Base-by-base conservation (phyloP, 345 rosid species). In the Syzygium grande region DNA sequence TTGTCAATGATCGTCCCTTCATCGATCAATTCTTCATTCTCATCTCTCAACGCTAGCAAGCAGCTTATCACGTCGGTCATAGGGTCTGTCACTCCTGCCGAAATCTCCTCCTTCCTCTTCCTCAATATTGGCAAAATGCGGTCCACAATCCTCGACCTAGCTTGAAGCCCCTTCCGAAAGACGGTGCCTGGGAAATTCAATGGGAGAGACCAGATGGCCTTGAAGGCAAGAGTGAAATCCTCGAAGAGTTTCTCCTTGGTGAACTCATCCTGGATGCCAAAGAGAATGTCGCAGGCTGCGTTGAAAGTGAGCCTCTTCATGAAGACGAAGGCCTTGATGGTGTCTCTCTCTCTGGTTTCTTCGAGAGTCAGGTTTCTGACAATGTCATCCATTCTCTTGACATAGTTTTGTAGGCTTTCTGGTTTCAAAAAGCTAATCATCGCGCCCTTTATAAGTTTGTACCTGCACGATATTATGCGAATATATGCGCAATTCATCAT, bases 361-460 rank as follows among this genome's bases (percentile, higher is more conserved):
- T 22, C 6, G 34, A 52, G 29, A 52, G 84, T 27, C 16, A 34
- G 65, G 38, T 41, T n/a, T 58, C 38, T 61, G 27, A 87, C 79
- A 9, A 34, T 61, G 52, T 38, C 63, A 17, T 87, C 86, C 89
- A 87, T 84, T 15, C 25, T 52, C 12, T 46, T 73, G 49, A 65
- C 46, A 58, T 59, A 52, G 61, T 87, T 84, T 14, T 61, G 52
- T 9, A 87, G 54, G 83, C 84, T 87, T 46, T 87, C 84, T 41
- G 89, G 89, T 27, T 84, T 87, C n/a, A 87, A 23, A 84, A 84
- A 87, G 86, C 29, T 63, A 80, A 63, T 11, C 83, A 87, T 30
- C 17, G 86, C 46, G 19, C 34, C 84, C 84, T 68, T 87, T 30
- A 87, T 59, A 7, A 61, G 25, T 83, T 27, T 84, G 86, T 43